A percentile compares a stretch with the other conserved stretches of the same genome.
phyloP scores from a whole-genome alignment of 345 rosid genomes.

The Sisymbrium altissimum region DNA sequence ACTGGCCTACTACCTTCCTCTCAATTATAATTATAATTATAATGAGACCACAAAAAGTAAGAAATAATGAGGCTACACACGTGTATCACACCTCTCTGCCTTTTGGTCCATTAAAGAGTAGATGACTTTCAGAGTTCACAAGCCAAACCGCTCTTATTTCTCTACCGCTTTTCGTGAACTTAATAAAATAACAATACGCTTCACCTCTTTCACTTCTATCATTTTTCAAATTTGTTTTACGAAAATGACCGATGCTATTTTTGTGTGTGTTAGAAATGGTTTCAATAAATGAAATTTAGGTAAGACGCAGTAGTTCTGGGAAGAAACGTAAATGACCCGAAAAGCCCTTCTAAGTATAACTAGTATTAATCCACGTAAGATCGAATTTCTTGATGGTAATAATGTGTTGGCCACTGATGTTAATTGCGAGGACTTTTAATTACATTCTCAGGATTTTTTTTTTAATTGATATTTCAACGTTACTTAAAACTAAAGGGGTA shows the following conservation, averaged over 20 bases:
- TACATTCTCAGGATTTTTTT: too few relatives aligned
- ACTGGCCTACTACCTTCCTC: too few relatives aligned
- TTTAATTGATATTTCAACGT: too few relatives aligned
- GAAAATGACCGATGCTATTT: background rate
- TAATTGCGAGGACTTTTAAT: too few relatives aligned
- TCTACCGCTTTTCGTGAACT: slow-evolving; percentile 60
- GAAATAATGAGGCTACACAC: slow-evolving; percentile 17
- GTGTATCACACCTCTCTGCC: slow-evolving; percentile 20
- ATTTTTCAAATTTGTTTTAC: background rate
- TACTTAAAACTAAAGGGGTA: too few relatives aligned
- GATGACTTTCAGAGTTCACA: slow-evolving; percentile 45
- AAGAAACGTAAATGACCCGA: too few relatives aligned
- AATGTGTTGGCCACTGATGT: too few relatives aligned
- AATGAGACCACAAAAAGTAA: slow-evolving; percentile 19
- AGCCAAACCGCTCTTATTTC: slow-evolving; percentile 44
- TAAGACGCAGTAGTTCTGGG: background rate
- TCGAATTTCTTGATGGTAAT: too few relatives aligned
- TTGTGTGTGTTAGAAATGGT: background rate
- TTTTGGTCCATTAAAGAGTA: slow-evolving; percentile 20
- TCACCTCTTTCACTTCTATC: background rate
- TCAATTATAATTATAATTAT: too few relatives aligned
- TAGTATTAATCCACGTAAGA: too few relatives aligned
- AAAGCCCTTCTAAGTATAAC: too few relatives aligned
- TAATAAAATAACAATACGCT: slow-evolving; percentile 40
- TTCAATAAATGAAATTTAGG: background rate